Percentiles rank a stretch among this genome's conserved stretches.
phyloP scores from a whole-genome alignment of 2,329 filamentous ascomycete genomes.

The Calonectria pseudoturangicola region DNA sequence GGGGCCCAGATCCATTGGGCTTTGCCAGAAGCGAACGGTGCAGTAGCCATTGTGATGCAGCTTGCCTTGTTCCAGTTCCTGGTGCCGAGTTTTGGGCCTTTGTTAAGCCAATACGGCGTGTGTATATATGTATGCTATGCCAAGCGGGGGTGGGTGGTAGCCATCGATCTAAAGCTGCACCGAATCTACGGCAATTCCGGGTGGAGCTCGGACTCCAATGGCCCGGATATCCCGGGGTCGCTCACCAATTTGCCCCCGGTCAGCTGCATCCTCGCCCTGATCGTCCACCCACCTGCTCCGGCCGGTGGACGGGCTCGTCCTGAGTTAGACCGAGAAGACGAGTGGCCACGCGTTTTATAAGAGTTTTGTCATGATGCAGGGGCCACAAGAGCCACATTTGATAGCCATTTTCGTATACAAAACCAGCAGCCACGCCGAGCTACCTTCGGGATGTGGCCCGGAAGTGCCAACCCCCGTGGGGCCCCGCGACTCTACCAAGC shows the following conservation, averaged over 20 bases:
- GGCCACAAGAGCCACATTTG: neutral
- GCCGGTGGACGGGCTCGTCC: slow-evolving; percentile 15
- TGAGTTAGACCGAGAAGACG: slow-evolving; percentile 12
- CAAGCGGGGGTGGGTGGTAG: neutral
- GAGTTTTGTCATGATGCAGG: neutral
- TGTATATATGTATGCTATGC: slow-evolving; percentile 25
- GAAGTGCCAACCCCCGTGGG: neutral
- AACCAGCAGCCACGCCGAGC: neutral
- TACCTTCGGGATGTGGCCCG: slow-evolving; percentile 2
- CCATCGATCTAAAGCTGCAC: neutral
- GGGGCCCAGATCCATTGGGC: slow-evolving; percentile 37
- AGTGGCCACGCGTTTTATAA: neutral
- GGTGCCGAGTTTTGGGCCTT: neutral
- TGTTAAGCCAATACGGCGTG: neutral
- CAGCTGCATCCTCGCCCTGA: neutral
- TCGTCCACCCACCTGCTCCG: neutral
- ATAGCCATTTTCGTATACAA: neutral
- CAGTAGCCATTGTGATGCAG: slow-evolving; percentile 15
- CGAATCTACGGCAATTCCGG: slow-evolving; percentile 24
- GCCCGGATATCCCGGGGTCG: slow-evolving; percentile 4
- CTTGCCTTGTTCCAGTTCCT: neutral
- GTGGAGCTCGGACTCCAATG: slow-evolving; percentile 2
- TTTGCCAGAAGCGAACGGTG: slow-evolving; percentile 20
- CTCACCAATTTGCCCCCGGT: neutral
- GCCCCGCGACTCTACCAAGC: neutral